A percentile compares a stretch with the other conserved stretches of the same genome.
These are phyloP conservation scores for Mycena crocata DNA, from an alignment of 768 basidiomycete species.

Conservation along the genomic window DNA sequence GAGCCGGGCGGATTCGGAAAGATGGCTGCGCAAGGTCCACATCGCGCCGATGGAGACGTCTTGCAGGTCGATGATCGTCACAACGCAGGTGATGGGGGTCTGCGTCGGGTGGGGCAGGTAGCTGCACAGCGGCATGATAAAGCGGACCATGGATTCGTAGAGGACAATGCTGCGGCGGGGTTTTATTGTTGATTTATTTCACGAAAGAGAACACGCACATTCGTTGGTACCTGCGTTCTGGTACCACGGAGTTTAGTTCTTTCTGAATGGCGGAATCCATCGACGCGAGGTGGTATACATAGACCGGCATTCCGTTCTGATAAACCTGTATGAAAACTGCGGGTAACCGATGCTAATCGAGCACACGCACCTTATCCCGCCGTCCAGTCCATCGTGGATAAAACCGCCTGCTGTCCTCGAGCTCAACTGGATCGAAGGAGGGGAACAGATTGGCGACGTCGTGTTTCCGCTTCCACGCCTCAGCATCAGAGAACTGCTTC, in stretches of 20 bases:
- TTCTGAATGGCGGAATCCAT: conserved; percentile 63
- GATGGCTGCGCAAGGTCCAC: conserved; percentile 77
- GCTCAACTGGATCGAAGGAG: conserved; percentile 67
- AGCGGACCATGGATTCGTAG: conserved; percentile 75
- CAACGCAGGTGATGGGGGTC: conserved; percentile 70
- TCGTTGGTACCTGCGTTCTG: conserved; percentile 71
- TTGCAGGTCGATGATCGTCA: conserved; percentile 80
- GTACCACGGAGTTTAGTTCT: conserved; percentile 66
- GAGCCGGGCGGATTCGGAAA: conserved; percentile 79
- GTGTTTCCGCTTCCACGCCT: conserved; percentile 75
- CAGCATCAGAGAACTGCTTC: conserved; percentile 76
- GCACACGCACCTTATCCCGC: conserved; percentile 70
- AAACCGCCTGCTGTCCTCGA: conserved; percentile 68
- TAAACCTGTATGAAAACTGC: background rate
- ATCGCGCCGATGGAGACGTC: conserved; percentile 69
- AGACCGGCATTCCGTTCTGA: conserved; percentile 77
- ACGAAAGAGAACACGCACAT: conserved; percentile 63
- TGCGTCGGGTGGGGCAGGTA: conserved; percentile 65
- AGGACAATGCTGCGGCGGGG: conserved; percentile 63
- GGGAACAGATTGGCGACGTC: conserved; percentile 73
- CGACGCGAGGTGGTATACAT: conserved; percentile 80
- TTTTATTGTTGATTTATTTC: background rate
- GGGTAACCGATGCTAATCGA: background rate
- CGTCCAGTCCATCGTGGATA: conserved; percentile 89
- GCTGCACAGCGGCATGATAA: conserved; percentile 73